Evolutionary conservation across 2,329 filamentous ascomycete species (phyloP), one percentile per base, ranked within the genome.

Genomic region (Didymella lethalis): DNA sequence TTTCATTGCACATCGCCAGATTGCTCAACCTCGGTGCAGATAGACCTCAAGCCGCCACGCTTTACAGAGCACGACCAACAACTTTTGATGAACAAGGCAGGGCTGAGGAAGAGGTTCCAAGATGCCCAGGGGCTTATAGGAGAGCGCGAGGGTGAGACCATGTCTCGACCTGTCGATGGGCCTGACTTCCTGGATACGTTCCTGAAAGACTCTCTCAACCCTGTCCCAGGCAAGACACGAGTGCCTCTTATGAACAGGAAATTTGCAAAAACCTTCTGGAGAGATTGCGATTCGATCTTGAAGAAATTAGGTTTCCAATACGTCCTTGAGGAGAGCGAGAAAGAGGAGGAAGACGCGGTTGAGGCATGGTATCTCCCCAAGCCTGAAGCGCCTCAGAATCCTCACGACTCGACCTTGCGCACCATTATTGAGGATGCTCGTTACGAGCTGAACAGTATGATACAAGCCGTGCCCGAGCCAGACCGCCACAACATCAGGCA

Each of bases 231-330:
- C 32, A 83, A 81, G 65, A 82, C 82, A 63, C 75, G 79, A 44
- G 87, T 90, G 64, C 83, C 84, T 5, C 78, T 83, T 7, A 74
- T 82, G 16, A 90, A 91, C 68, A 87, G 88, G 70, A 84, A 85
- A 56, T 91, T 89, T 64, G 79, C 86, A 66, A 80, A 86, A 61
- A 84, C 84, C 2, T 89, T 90, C 71, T 88, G 86, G 10, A 77
- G 82, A 41, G 86, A 88, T 48, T 90, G 87, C 70, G 80, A 82
- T 63, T 78, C 81, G 11, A 71, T 91, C 28, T 77, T 91, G 18
- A 78, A 82, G 54, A 83, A 81, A 45, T 70, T 90, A 32, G 86
- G 84, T 2, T 91, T 90, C 67, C 78, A 68, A 26, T 76, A 74
- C 16, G 52, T 56, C 23, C 26, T 64, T 32, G 73, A 75, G 59